Evolutionary conservation across 176 grass and related monocot species (phyloP).

Genomic region (Elaeis guineensis): DNA sequence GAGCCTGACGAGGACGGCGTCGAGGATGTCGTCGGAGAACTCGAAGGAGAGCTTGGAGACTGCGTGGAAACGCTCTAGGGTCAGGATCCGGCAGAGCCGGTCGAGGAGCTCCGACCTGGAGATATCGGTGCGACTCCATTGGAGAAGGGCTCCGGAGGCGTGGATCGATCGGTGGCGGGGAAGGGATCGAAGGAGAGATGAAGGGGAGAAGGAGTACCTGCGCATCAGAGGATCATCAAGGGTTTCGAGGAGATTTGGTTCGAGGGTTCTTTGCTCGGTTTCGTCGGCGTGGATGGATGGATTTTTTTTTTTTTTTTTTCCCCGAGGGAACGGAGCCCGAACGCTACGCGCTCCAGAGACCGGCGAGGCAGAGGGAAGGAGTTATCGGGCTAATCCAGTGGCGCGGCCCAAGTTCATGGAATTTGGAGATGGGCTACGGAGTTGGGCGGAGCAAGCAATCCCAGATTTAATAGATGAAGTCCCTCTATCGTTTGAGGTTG

Average conservation of each 20-base stretch:
- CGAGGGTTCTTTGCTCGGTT: no score
- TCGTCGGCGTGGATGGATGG: no score
- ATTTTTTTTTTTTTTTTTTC: no score
- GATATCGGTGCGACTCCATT: not conserved
- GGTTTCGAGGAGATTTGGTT: not conserved
- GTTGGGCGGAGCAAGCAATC: no score
- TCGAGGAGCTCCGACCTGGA: constrained; percentile 28
- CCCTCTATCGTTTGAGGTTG: no score
- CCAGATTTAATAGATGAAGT: no score
- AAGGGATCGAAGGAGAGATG: not conserved
- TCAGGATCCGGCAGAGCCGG: constrained; percentile 69
- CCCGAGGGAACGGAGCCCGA: no score
- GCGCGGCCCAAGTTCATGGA: no score
- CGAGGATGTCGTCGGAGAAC: constrained; percentile 35
- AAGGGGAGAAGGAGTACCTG: not conserved
- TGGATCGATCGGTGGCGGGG: constrained; percentile 26
- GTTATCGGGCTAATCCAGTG: no score
- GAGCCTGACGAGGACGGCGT: constrained; percentile 50
- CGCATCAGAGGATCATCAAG: constrained; percentile 27
- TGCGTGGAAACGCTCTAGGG: constrained; percentile 62
- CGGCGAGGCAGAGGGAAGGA: no score
- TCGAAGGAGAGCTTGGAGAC: constrained; percentile 39
- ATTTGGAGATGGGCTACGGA: no score
- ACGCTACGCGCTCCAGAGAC: no score
- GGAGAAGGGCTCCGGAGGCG: constrained; percentile 2